phyloP scores from a whole-genome alignment of 2,329 filamentous ascomycete species.

The Hypoxylon sp. region DNA sequence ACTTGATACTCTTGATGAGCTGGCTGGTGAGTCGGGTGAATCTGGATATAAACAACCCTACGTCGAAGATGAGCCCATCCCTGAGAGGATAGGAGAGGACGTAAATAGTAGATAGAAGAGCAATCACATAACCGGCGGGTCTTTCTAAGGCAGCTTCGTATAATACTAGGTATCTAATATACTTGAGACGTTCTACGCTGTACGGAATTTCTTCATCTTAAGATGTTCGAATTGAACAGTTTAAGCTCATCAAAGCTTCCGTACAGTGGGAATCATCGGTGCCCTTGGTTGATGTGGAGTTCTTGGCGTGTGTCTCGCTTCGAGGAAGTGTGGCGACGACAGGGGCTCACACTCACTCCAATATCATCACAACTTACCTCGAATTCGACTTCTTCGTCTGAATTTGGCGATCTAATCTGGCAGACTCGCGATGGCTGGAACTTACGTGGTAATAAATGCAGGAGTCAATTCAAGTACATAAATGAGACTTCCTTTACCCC shows the following conservation, averaged over 20 bases:
- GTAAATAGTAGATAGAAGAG: conserved; percentile 24
- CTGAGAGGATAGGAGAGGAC: conserved; percentile 11
- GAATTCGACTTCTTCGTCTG: conserved; percentile 11
- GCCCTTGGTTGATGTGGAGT: conserved; percentile 3
- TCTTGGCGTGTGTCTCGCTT: conserved; percentile 13
- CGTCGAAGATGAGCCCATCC: conserved; percentile 44
- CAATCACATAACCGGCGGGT: conserved; percentile 15
- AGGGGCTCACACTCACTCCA: background rate
- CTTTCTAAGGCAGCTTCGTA: background rate
- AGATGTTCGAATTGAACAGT: background rate
- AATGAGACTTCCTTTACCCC: conserved; percentile 14
- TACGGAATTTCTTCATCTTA: too few species aligned
- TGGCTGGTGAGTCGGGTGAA: background rate
- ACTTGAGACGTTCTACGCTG: too few species aligned
- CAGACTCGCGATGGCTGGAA: background rate
- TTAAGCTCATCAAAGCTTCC: background rate
- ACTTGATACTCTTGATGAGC: conserved; percentile 30
- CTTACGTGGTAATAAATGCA: background rate
- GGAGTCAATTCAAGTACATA: conserved; percentile 4
- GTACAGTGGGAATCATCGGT: background rate
- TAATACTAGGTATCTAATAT: too few species aligned
- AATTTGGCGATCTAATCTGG: conserved; percentile 11
- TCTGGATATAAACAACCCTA: conserved; percentile 44
- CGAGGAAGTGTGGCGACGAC: background rate
- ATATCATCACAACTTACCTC: background rate